Evolutionary conservation across 2,329 filamentous ascomycete species (phyloP).

Genomic region (Leptographium wingfieldii): DNA sequence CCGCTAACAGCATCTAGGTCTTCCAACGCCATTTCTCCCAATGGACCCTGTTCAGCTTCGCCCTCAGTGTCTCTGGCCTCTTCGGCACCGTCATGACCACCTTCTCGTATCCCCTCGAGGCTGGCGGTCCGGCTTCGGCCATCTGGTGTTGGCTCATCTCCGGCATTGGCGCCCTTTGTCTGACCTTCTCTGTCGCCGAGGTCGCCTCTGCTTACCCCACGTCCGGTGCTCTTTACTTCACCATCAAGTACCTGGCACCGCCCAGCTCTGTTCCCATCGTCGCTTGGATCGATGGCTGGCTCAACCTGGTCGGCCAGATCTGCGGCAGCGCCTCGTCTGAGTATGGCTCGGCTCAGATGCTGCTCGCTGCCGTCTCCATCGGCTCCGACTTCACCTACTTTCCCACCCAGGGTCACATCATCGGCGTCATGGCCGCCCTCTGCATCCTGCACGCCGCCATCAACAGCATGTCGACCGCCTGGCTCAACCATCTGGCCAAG

Average conservation of each 20-base stretch:
- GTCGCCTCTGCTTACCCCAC: constrained; percentile 46
- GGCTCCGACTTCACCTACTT: constrained; percentile 31
- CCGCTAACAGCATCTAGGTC: constrained; percentile 21
- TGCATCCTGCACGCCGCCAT: constrained; percentile 37
- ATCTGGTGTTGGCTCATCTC: constrained; percentile 48
- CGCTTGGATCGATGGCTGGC: constrained; percentile 36
- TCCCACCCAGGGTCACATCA: constrained; percentile 31
- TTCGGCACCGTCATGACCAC: constrained; percentile 44
- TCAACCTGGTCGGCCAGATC: constrained; percentile 39
- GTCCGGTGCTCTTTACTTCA: constrained; percentile 36
- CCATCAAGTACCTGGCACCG: constrained; percentile 40
- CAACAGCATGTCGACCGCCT: constrained; percentile 43
- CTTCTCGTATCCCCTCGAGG: constrained; percentile 37
- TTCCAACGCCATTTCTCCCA: constrained; percentile 48
- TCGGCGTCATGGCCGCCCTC: constrained; percentile 43
- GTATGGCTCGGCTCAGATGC: constrained; percentile 43
- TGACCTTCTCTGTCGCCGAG: constrained; percentile 40
- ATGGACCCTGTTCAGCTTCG: constrained; percentile 45
- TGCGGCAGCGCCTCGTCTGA: constrained; percentile 42
- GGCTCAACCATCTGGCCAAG: constrained; percentile 46
- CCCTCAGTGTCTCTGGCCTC: constrained; percentile 42
- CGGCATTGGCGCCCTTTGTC: constrained; percentile 42
- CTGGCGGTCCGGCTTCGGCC: constrained; percentile 38
- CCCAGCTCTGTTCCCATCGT: constrained; percentile 32
- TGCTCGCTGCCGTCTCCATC: constrained; percentile 42